Percentiles rank a stretch among this genome's conserved stretches.
These are phyloP conservation scores for Coemansia javaensis DNA, from an alignment of 192 early-diverging fungal species.

Conservation along the genomic window DNA sequence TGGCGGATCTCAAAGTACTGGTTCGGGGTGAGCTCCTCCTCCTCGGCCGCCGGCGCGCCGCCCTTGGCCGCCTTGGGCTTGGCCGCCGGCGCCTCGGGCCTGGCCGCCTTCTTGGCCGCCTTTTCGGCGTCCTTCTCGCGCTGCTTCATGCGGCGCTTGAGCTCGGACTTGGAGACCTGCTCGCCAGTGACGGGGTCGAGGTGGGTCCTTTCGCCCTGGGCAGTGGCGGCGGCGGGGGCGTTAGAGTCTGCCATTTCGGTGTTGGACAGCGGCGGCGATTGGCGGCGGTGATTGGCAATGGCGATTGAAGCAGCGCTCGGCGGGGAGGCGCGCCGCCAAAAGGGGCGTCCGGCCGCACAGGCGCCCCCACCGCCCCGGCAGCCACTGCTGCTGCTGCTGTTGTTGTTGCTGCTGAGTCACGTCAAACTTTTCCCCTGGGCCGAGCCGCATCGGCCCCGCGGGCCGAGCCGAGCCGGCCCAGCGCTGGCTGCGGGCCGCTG, in stretches of 20 bases:
- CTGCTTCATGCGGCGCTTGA: constrained; percentile 86
- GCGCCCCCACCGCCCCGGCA: no score
- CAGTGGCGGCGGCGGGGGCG: constrained; percentile 9
- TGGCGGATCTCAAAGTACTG: constrained; percentile 98
- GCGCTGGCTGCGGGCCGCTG: no score
- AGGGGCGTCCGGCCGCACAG: no score
- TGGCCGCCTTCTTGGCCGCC: constrained; percentile 73
- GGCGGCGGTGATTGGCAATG: no score
- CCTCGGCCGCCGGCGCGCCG: constrained; percentile 73
- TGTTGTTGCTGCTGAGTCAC: no score
- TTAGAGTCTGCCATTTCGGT: constrained; percentile 23
- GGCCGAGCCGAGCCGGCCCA: no score
- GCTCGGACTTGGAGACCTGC: constrained; percentile 92
- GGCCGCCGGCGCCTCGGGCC: constrained; percentile 51
- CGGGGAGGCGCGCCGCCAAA: no score
- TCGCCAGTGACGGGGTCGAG: constrained; percentile 86
- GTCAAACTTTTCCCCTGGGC: no score
- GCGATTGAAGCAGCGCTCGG: no score
- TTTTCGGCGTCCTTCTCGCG: constrained; percentile 79
- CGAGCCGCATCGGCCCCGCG: no score
- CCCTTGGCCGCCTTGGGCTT: constrained; percentile 45
- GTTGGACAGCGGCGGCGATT: no score
- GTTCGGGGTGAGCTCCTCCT: constrained; percentile 82
- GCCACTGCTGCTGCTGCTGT: no score
- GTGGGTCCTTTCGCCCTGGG: constrained; percentile 53